These are phyloP conservation scores for Phytophthora vignae DNA, from an alignment of 352 stramenopile species.

Conservation along the genomic window DNA sequence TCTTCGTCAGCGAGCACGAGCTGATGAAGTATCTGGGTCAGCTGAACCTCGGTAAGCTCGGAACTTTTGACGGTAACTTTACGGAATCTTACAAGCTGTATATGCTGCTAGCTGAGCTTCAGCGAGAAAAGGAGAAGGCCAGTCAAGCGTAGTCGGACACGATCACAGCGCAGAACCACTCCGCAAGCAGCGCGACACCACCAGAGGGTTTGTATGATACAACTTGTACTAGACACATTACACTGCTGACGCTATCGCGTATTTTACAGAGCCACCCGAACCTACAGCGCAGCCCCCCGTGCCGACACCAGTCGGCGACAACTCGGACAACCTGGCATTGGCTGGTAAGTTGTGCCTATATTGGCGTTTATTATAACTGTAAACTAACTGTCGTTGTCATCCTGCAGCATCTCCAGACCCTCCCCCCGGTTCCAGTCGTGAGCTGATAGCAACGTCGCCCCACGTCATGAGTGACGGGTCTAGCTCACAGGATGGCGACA, in stretches of 20 bases:
- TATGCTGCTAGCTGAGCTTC: not conserved
- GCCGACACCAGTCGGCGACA: not conserved
- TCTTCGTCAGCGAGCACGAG: not conserved
- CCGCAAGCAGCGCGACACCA: not conserved
- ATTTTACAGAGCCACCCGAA: not conserved
- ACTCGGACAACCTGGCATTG: not conserved
- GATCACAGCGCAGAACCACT: not conserved
- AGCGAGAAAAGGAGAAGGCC: not conserved
- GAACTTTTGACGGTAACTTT: not conserved
- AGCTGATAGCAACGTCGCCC: not conserved
- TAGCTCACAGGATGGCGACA: not conserved
- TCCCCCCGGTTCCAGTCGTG: not conserved
- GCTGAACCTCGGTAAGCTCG: not conserved
- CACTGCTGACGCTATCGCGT: not conserved
- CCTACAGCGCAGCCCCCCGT: not conserved
- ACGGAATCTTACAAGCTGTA: not conserved
- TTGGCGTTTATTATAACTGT: not conserved
- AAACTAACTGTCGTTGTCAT: not conserved
- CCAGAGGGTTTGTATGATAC: not conserved
- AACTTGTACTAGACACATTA: not conserved
- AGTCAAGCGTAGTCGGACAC: not conserved
- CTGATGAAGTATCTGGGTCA: constrained; percentile 2
- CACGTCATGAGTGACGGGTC: not conserved
- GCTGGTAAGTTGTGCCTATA: not conserved
- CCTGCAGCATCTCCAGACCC: not conserved